Percentiles rank a stretch among this genome's conserved stretches.
These are phyloP conservation scores for Backusella circina DNA, from an alignment of 192 early-diverging fungal species.

Conservation along the genomic window DNA sequence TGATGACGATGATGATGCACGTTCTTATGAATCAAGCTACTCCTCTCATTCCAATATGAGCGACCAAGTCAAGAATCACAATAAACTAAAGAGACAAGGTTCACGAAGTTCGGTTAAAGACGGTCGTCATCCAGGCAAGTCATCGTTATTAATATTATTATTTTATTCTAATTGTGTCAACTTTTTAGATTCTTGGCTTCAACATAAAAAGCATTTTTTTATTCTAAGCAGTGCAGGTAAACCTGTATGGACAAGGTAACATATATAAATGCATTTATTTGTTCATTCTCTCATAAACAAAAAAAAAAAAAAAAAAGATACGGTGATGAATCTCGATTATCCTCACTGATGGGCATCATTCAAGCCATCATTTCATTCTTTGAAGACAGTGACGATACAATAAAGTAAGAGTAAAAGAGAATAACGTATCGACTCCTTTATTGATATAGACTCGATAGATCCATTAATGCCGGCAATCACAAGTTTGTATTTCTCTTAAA, in stretches of 20 bases:
- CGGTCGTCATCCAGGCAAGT: slow-evolving; percentile 3
- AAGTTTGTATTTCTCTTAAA: slow-evolving; percentile 80
- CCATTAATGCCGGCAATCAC: slow-evolving; percentile 65
- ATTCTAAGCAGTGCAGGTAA: slow-evolving; percentile 92
- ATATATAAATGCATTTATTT: background rate
- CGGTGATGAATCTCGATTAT: slow-evolving; percentile 86
- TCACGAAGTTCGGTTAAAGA: slow-evolving; percentile 30
- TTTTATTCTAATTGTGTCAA: background rate
- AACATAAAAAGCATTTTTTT: slow-evolving; percentile 83
- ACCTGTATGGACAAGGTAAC: slow-evolving; percentile 83
- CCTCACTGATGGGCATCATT: slow-evolving; percentile 84
- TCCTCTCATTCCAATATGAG: slow-evolving; percentile 23
- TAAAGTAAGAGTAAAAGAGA: slow-evolving; percentile 41
- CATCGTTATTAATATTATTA: background rate
- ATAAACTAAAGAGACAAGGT: slow-evolving; percentile 32
- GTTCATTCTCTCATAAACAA: no score
- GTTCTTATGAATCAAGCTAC: slow-evolving; percentile 21
- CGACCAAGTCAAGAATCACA: slow-evolving; percentile 20
- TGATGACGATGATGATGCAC: slow-evolving; percentile 4
- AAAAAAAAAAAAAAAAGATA: slow-evolving; percentile 42
- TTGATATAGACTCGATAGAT: slow-evolving; percentile 36
- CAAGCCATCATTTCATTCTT: slow-evolving; percentile 89
- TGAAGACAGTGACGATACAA: slow-evolving; percentile 73
- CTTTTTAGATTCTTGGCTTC: slow-evolving; percentile 42
- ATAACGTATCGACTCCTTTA: background rate